These are phyloP conservation scores for Gynostemma pentaphyllum DNA, from an alignment of 306 rosid species.

Conservation along the genomic window DNA sequence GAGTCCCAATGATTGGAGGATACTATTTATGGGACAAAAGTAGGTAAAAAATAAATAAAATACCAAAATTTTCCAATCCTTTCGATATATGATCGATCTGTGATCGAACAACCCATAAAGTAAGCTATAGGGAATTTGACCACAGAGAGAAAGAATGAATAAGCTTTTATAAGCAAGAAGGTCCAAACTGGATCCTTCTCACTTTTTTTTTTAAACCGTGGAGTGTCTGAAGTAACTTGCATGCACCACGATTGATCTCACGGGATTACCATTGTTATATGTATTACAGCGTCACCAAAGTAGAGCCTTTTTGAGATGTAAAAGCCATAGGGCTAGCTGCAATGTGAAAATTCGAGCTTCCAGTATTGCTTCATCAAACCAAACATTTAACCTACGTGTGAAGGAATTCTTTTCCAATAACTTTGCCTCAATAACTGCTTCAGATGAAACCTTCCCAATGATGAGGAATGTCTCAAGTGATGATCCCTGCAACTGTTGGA, in stretches of 20 bases:
- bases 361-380: conserved; percentile 45
- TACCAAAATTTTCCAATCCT: neutral
- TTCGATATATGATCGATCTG: conserved; percentile 6
- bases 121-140: neutral
- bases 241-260: too few species aligned
- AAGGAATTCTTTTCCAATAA: conserved; percentile 46
- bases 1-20: neutral
- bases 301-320: conserved; percentile 43
- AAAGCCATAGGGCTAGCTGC: conserved; percentile 67
- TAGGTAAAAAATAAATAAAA: neutral
- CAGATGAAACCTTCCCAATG: conserved; percentile 79
- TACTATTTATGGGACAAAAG: neutral
- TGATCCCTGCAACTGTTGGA: conserved; percentile 71
- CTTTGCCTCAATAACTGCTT: conserved; percentile 72
- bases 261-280: neutral
- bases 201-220: too few species aligned
- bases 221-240: too few species aligned
- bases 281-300: conserved; percentile 21
- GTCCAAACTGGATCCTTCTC: neutral
- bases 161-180: neutral
- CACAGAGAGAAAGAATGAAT: conserved; percentile 2
- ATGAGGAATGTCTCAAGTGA: conserved; percentile 71
- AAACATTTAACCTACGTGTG: conserved; percentile 32
- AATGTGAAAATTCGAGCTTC: conserved; percentile 62
- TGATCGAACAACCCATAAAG: conserved; percentile 2